phyloP scores from a whole-genome alignment of 306 rosid species.

The Corylus heterophylla region DNA sequence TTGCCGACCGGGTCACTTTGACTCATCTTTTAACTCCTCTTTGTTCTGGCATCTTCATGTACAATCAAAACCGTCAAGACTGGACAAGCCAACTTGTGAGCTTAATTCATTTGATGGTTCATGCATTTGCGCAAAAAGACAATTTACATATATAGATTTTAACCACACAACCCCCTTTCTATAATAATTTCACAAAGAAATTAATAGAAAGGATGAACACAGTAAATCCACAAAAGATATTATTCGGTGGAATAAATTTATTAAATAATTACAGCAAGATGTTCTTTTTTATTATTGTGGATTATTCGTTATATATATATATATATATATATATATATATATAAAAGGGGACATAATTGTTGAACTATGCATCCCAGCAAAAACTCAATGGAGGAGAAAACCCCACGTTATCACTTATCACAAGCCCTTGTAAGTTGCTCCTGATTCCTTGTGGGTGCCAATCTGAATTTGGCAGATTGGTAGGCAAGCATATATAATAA shows the following conservation, averaged over 20 bases:
- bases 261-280: background rate
- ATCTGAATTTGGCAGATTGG: background rate
- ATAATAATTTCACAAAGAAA: background rate
- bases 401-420: background rate
- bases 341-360: too few relatives aligned
- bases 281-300: background rate
- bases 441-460: background rate
- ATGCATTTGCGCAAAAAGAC: background rate
- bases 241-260: background rate
- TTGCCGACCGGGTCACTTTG: too few relatives aligned
- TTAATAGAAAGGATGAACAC: background rate
- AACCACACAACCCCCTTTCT: background rate
- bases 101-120: background rate
- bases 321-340: too few relatives aligned
- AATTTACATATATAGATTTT: background rate
- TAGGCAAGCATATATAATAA: background rate
- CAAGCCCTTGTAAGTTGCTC: background rate
- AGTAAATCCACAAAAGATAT: background rate
- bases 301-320: background rate
- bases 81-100: background rate
- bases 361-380: background rate
- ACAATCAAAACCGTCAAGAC: background rate
- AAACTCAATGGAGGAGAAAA: background rate
- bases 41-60: too few relatives aligned
- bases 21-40: too few relatives aligned